Conservation (phyloP, 2,329 filamentous ascomycete species). For the Phaeoacremonium minimum region DNA sequence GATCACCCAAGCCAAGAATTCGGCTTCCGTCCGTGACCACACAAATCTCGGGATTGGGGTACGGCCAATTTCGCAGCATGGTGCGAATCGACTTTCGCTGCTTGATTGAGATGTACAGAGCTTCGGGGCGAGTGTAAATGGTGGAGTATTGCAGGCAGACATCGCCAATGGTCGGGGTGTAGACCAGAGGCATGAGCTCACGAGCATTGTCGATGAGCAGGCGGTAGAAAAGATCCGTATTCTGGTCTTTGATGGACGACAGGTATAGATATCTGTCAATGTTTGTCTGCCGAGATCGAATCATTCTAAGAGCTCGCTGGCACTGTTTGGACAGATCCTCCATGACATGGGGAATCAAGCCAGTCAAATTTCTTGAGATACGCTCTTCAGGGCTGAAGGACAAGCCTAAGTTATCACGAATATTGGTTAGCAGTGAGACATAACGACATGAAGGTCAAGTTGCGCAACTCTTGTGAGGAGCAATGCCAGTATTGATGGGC, state of each 20-base stretch:
- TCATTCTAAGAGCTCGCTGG: conserved; percentile 68
- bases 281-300: conserved; percentile 62
- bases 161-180: conserved; percentile 89
- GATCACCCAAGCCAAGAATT: conserved; percentile 86
- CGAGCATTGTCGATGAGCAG: conserved; percentile 72
- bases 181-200: conserved; percentile 79
- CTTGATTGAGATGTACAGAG: conserved; percentile 92
- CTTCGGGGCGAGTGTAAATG: conserved; percentile 91
- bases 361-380: conserved; percentile 60
- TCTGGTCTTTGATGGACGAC: conserved; percentile 69
- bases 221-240: conserved; percentile 79
- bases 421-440: no score
- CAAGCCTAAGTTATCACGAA: no score
- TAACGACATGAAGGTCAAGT: no score
- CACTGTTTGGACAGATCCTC: conserved; percentile 57
- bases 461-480: no score
- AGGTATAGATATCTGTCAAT: conserved; percentile 85
- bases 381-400: conserved; percentile 63
- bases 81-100: conserved; percentile 86
- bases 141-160: conserved; percentile 96
- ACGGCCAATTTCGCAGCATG: conserved; percentile 91
- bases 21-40: conserved; percentile 95
- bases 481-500: no score
- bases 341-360: conserved; percentile 61
- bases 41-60: conserved; percentile 86